Evolutionary conservation across 306 rosid species (phyloP), one percentile per base, ranked within the genome.

Genomic region (Acacia crassicarpa): DNA sequence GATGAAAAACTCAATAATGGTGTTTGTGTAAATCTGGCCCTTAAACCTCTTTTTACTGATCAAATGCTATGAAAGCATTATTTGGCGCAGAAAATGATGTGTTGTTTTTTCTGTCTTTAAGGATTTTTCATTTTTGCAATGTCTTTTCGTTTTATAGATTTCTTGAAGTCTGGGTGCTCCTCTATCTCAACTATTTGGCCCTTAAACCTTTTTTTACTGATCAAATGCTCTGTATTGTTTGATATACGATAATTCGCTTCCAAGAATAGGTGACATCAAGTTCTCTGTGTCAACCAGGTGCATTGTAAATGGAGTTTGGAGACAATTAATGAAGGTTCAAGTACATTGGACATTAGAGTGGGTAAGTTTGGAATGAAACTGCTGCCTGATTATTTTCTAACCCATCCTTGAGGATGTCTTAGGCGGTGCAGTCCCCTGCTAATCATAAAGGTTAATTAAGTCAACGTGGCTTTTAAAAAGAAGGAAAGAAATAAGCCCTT

Each of bases 271-370:
- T 74, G 81, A 81, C 43, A 32, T 76, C 25, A 63, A 51, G 67
- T 78, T 89, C 72, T 85, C 81, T 79, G 74, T 76, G 61, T 73
- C 81, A 59, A 65, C 79, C 88, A 95, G 99, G 89, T 95, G 70
- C 99, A 95, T 81, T 91, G 98, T 81, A 88, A 89, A 89, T 95
- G 99, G 99, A 49, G 58, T 66, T 59, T 89, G 86, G 92, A 91
- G 84, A 88, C 92, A 22, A 85, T 77, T 3, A 73, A 76, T 61
- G 98, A 82, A 65, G 82, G 88, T 83, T 90, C 97, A 61, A 86
- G 93, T 84, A 86, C 75, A 17, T 80, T 95, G 80, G 99, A 95
- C 78, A 88, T 95, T 20, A 92, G 87, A 93, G 96, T 87, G 75
- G 99, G 99, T 95, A 90, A 80, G 98, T 89, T 45, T 67, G 77